Percentiles rank a stretch among this genome's conserved stretches.
Evolutionary conservation across 2,329 filamentous ascomycete species (phyloP).

Genomic region (Penicillium nordicum): DNA sequence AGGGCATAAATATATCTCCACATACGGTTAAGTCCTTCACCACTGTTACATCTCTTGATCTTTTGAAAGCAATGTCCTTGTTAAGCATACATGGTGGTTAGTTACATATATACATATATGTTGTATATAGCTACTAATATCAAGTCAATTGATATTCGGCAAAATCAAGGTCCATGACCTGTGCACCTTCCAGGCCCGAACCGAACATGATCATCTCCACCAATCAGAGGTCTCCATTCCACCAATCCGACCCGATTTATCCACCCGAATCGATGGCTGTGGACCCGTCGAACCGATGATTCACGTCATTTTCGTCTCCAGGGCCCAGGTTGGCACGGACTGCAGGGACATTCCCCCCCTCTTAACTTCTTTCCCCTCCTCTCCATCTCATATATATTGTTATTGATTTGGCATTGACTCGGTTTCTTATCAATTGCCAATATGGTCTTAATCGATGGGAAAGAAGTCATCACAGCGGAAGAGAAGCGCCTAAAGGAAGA

Average conservation of each 20-base stretch:
- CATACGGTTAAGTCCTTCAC: too few relatives aligned
- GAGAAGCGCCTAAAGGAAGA: constrained; percentile 88
- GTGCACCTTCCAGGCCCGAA: constrained; percentile 2
- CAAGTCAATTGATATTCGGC: neutral
- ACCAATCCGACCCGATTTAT: neutral
- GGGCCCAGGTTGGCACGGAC: constrained; percentile 1
- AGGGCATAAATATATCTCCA: neutral
- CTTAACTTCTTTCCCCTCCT: neutral
- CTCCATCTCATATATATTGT: neutral
- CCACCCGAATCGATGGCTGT: neutral
- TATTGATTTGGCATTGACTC: neutral
- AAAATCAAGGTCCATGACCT: neutral
- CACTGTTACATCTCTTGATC: neutral
- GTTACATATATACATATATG: too few relatives aligned
- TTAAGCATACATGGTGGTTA: too few relatives aligned
- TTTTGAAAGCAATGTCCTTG: neutral
- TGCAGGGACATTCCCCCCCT: neutral
- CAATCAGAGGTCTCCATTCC: neutral
- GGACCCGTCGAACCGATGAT: neutral
- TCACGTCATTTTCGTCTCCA: constrained; percentile 1
- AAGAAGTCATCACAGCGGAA: constrained; percentile 84
- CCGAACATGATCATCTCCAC: neutral
- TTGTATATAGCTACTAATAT: too few relatives aligned
- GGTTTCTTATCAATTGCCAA: constrained; percentile 5
- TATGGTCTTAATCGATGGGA: constrained; percentile 88